Evolutionary conservation across 1,284 basidiomycete species (phyloP), one percentile per base, ranked within the genome.

Genomic region (Sporisorium graminicola): DNA sequence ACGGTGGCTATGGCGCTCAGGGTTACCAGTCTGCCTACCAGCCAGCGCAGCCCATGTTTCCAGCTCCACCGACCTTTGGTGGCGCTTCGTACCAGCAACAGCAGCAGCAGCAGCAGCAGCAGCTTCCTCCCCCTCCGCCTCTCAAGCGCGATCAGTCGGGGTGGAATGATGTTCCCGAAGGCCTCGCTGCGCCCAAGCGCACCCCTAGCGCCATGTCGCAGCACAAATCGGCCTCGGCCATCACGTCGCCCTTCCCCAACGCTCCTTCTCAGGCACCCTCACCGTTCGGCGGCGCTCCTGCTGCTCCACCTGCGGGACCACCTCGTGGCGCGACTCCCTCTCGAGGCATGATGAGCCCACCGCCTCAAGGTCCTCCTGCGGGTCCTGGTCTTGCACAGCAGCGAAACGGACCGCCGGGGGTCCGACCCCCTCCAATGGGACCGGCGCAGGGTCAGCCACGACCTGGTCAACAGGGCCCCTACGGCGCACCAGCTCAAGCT

Each of bases 211-310:
- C 80, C 27, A 76, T 79, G 73, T 77, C 76, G 26, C 61, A 76
- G 54, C 64, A 69, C 24, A 78, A 76, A 51, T 55, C 71, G 12
- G 62, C 74, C 31, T 58, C 67, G 7, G 80, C 86, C 1, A 96
- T 98, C 85, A 91, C 91, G 16, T 90, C 93, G 27, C 95, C 95
- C 1, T 97, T 98, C 91, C 93, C 94, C 9, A 94, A 93, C 77
- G 88, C 85, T 54, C 81, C 84, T 24, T 71, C 80, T 26, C 55
- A 76, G 22, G 58, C 75, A 24, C 65, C 74, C 1, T 67, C 62
- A 29, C 74, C 74, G 1, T 76, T 70, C 62, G 69, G 73, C 20
- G 57, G 29, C 26, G 68, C 60, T 26, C 64, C 83, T 8, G 78
- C 72, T 26, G 78, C 82, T n/a, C 77, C 82, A 46, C 81, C 82